Conservation (phyloP, 148 eudicot species). For the Chenopodium suecicum region DNA sequence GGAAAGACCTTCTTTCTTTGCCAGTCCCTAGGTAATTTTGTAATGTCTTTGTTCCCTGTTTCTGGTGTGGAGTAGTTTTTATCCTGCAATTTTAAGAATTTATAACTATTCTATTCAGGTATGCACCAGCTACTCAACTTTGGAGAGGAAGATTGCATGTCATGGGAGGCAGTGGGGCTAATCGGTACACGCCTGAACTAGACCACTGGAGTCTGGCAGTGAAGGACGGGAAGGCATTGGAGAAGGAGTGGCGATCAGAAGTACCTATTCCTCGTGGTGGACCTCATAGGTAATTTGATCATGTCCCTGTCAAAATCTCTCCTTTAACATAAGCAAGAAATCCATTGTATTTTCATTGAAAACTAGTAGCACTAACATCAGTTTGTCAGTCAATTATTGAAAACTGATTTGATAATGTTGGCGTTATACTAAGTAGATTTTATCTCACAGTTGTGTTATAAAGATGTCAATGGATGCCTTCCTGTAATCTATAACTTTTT, state of each 20-base stretch:
- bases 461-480: background rate
- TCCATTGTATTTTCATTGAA: background rate
- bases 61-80: background rate
- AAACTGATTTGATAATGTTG: background rate
- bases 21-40: constrained; percentile 84
- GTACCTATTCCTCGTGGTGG: constrained; percentile 99
- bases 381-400: constrained; percentile 1
- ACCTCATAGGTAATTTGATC: constrained; percentile 76
- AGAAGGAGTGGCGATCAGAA: constrained; percentile 86
- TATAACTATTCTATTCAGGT: constrained; percentile 43
- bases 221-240: constrained; percentile 82
- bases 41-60: background rate
- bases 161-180: constrained; percentile 97
- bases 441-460: background rate
- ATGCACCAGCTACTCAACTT: constrained; percentile 97
- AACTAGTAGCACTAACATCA: background rate
- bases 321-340: constrained; percentile 6
- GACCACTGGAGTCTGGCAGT: constrained; percentile 99
- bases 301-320: constrained; percentile 4
- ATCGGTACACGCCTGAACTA: constrained; percentile 71
- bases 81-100: background rate
- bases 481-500: background rate
- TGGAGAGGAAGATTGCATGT: constrained; percentile 99
- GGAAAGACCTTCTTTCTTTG: constrained; percentile 75
- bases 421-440: background rate